Conservation (phyloP, 2,329 filamentous ascomycete genomes). For the Trematosphaeria pertusa region DNA sequence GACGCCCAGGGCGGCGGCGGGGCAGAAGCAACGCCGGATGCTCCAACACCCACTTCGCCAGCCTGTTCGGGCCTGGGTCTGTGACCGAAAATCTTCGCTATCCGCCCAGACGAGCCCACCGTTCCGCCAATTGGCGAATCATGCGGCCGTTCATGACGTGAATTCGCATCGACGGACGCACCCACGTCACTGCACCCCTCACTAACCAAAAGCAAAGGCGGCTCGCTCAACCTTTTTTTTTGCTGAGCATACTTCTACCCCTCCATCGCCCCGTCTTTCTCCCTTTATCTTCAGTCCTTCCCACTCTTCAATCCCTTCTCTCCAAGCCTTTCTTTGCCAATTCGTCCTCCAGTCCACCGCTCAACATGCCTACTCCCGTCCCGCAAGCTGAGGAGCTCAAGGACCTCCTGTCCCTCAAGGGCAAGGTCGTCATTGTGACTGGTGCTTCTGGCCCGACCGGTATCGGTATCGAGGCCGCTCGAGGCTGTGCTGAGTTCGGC, state of each 20-base stretch:
- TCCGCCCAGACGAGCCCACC: conserved; percentile 30
- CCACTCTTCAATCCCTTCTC: conserved; percentile 15
- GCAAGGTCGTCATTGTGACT: conserved; percentile 61
- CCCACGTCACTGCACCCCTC: conserved; percentile 42
- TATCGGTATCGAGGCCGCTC: conserved; percentile 72
- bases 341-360: conserved; percentile 7
- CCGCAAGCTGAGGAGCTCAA: conserved; percentile 65
- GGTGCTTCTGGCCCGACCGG: conserved; percentile 68
- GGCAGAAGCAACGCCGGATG: conserved; percentile 9
- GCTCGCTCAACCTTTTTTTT: conserved; percentile 27
- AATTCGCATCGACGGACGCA: conserved; percentile 15
- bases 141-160: conserved; percentile 25
- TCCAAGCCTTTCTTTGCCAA: conserved; percentile 14
- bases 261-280: conserved; percentile 27
- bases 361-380: conserved; percentile 63
- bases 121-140: conserved; percentile 28
- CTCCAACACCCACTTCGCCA: conserved; percentile 11
- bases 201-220: conserved; percentile 29
- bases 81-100: conserved; percentile 22
- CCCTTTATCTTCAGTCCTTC: conserved; percentile 16
- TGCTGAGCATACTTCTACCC: conserved; percentile 43
- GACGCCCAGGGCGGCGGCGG: conserved; percentile 9
- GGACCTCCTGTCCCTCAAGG: conserved; percentile 62
- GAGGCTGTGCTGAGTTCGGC: conserved; percentile 69
- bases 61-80: conserved; percentile 18